phyloP scores from a whole-genome alignment of 2,329 filamentous ascomycete species.

The Microdochium bolleyi region DNA sequence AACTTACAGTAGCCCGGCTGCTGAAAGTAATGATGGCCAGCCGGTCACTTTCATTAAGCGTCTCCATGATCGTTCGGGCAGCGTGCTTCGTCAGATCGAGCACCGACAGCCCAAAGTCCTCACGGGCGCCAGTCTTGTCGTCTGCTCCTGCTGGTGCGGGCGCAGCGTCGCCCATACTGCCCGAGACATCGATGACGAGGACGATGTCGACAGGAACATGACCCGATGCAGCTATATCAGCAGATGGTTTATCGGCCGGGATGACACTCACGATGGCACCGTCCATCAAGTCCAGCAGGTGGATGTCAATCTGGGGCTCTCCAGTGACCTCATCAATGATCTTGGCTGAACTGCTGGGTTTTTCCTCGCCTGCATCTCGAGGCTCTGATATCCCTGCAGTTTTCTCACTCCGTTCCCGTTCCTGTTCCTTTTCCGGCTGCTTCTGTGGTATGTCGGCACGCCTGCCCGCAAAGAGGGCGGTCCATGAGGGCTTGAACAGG shows the following conservation, averaged over 20 bases:
- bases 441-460: background rate
- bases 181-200: constrained; percentile 53
- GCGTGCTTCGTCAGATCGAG: constrained; percentile 55
- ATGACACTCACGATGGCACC: background rate
- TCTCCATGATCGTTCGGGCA: constrained; percentile 48
- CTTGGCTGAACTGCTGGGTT: background rate
- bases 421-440: background rate
- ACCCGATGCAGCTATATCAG: background rate
- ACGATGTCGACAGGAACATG: constrained; percentile 52
- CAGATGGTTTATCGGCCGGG: background rate
- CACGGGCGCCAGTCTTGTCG: constrained; percentile 19
- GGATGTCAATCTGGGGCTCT: background rate
- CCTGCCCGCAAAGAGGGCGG: too few species aligned
- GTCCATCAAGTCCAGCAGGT: background rate
- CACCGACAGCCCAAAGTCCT: constrained; percentile 42
- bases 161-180: constrained; percentile 42
- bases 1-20: constrained; percentile 22
- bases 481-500: too few species aligned
- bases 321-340: background rate
- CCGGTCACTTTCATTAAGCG: constrained; percentile 43
- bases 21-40: constrained; percentile 51
- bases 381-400: background rate
- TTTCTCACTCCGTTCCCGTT: background rate
- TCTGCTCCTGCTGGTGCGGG: constrained; percentile 31
- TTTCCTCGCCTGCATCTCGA: background rate